phyloP scores from a whole-genome alignment of 2,329 filamentous ascomycete genomes.

The Diaporthe helianthi region DNA sequence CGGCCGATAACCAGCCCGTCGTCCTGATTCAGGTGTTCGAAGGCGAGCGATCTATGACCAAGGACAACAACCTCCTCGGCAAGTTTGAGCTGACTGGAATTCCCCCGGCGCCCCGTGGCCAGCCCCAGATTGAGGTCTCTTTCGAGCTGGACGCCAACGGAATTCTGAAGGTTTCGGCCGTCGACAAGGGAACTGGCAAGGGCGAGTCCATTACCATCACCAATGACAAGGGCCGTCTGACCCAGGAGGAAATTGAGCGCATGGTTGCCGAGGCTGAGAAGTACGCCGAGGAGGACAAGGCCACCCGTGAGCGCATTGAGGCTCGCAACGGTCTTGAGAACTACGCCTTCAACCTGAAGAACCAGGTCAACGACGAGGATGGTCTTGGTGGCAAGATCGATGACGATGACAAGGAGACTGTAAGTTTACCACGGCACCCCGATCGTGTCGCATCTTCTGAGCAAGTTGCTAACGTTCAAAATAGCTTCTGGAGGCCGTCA shows the following conservation, averaged over 20 bases:
- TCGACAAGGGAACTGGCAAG: slow-evolving; percentile 98
- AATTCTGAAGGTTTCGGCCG: slow-evolving; percentile 94
- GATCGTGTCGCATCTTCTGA: not conserved
- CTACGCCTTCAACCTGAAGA: slow-evolving; percentile 99
- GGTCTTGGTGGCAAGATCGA: slow-evolving; percentile 98
- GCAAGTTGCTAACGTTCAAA: slow-evolving; percentile 44
- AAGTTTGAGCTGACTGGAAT: slow-evolving; percentile 99
- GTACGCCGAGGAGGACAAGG: slow-evolving; percentile 99
- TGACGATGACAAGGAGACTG: slow-evolving; percentile 96
- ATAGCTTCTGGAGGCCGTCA: slow-evolving; percentile 88
- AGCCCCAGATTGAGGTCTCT: slow-evolving; percentile 97
- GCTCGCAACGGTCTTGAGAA: slow-evolving; percentile 97
- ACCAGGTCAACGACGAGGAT: slow-evolving; percentile 96
- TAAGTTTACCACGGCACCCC: slow-evolving; percentile 53
- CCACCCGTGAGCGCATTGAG: slow-evolving; percentile 95
- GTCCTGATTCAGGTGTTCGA: slow-evolving; percentile 96
- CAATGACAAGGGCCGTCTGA: slow-evolving; percentile 98
- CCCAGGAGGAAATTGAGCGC: slow-evolving; percentile 96
- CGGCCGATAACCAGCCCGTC: slow-evolving; percentile 94
- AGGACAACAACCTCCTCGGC: slow-evolving; percentile 96
- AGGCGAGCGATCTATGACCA: slow-evolving; percentile 91
- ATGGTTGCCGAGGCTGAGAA: slow-evolving; percentile 99
- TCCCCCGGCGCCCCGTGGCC: slow-evolving; percentile 91
- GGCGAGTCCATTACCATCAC: slow-evolving; percentile 97
- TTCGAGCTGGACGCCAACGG: slow-evolving; percentile 99